A percentile compares a stretch with the other conserved stretches of the same genome.
These are phyloP conservation scores for Alectoria sarmentosa DNA, from an alignment of 495 filamentous ascomycete genomes.

Conservation along the genomic window DNA sequence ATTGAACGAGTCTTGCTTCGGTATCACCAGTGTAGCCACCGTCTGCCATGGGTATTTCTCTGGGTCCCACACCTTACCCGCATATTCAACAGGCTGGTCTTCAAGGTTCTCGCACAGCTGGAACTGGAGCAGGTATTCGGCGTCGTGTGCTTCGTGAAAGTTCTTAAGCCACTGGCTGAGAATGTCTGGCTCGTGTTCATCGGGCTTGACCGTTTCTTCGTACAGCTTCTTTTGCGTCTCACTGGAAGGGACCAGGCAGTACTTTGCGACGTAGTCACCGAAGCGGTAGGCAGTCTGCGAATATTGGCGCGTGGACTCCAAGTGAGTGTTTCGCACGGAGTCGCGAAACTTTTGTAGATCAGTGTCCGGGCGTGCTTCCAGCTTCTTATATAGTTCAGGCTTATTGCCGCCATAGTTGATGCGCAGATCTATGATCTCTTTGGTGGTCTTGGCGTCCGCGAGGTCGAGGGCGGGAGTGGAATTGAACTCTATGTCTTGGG, in stretches of 20 bases:
- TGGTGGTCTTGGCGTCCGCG: slow-evolving; percentile 38
- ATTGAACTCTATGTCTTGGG: slow-evolving; percentile 45
- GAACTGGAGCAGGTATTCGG: slow-evolving; percentile 40
- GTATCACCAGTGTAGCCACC: slow-evolving; percentile 38
- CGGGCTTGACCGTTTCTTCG: slow-evolving; percentile 35
- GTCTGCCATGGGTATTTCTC: slow-evolving; percentile 45
- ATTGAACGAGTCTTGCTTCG: slow-evolving; percentile 39
- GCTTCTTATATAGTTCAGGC: slow-evolving; percentile 34
- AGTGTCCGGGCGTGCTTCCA: slow-evolving; percentile 37
- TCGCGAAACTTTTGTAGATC: slow-evolving; percentile 38
- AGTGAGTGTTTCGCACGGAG: slow-evolving; percentile 33
- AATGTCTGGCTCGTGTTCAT: slow-evolving; percentile 35
- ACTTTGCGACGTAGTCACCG: slow-evolving; percentile 44
- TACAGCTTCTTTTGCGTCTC: slow-evolving; percentile 38
- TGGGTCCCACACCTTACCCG: slow-evolving; percentile 41
- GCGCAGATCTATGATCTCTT: slow-evolving; percentile 40
- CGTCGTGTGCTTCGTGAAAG: slow-evolving; percentile 40
- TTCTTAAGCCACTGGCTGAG: slow-evolving; percentile 35
- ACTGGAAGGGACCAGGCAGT: slow-evolving; percentile 35
- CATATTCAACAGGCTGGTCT: slow-evolving; percentile 44
- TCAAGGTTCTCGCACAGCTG: slow-evolving; percentile 41
- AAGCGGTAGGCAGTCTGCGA: slow-evolving; percentile 44
- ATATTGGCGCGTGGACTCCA: slow-evolving; percentile 41
- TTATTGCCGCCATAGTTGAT: slow-evolving; percentile 37
- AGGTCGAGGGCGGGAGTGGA: slow-evolving; percentile 42